Evolutionary conservation across 1,284 basidiomycete species (phyloP).

Genomic region (Pascua sp.): DNA sequence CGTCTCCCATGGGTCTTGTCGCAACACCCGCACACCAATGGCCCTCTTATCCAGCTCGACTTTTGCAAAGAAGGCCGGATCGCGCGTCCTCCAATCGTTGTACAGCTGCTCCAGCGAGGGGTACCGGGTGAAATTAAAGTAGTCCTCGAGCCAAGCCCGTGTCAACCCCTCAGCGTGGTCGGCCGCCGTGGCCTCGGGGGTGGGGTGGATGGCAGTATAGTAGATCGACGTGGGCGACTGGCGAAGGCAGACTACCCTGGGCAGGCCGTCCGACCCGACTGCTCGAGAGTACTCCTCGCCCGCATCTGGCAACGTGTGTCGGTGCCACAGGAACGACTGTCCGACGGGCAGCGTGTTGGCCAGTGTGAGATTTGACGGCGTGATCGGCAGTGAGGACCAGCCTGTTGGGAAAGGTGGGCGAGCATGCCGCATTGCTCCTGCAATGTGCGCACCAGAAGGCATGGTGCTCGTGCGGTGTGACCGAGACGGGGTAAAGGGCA

Average conservation of each 20-base stretch:
- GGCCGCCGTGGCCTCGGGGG: constrained; percentile 18
- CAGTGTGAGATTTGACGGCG: constrained; percentile 35
- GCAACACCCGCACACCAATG: constrained; percentile 62
- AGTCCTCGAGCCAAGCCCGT: constrained; percentile 71
- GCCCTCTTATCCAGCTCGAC: constrained; percentile 58
- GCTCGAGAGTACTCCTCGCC: constrained; percentile 45
- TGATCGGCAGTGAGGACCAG: constrained; percentile 34
- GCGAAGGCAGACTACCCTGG: constrained; percentile 73
- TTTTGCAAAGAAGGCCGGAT: constrained; percentile 66
- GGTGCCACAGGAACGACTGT: constrained; percentile 49
- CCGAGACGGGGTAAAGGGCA: too few species aligned
- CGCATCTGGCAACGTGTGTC: constrained; percentile 19
- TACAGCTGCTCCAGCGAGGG: constrained; percentile 59
- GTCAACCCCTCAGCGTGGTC: constrained; percentile 61
- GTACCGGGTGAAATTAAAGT: constrained; percentile 68
- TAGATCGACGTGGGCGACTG: constrained; percentile 66
- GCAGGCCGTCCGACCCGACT: constrained; percentile 27
- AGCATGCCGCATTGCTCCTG: background rate
- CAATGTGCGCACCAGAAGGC: too few species aligned
- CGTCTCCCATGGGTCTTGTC: constrained; percentile 96
- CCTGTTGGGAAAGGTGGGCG: constrained; percentile 39
- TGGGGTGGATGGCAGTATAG: constrained; percentile 67
- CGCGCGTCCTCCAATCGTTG: constrained; percentile 66
- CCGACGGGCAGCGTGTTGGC: constrained; percentile 48
- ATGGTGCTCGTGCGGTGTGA: too few species aligned